A percentile compares a stretch with the other conserved stretches of the same genome.
Conservation (phyloP, 352 stramenopile genomes). For the Pythium apleroticum region DNA sequence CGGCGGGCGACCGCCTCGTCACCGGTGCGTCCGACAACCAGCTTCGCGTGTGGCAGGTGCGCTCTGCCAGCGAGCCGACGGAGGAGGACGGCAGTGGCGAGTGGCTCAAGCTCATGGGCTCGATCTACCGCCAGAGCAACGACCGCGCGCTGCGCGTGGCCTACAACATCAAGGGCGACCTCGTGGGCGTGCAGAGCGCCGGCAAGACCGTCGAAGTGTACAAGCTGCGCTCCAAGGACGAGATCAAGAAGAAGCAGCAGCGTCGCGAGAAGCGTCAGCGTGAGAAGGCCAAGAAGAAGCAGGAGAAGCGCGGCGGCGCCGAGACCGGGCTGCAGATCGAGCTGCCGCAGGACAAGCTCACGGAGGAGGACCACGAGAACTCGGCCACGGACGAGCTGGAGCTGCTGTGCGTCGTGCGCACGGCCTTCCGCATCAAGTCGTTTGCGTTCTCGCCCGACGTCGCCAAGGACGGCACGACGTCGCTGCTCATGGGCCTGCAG, state of each 20-base stretch:
- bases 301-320: constrained; percentile 31
- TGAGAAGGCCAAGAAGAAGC: constrained; percentile 87
- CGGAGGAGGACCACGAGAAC: constrained; percentile 61
- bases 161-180: constrained; percentile 56
- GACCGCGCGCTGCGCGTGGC: constrained; percentile 66
- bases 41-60: constrained; percentile 70
- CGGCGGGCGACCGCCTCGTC: constrained; percentile 58
- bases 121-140: constrained; percentile 73
- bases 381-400: constrained; percentile 84
- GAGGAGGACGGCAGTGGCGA: constrained; percentile 28
- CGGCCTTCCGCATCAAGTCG: constrained; percentile 84
- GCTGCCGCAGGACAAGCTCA: constrained; percentile 31
- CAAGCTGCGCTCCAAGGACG: constrained; percentile 70
- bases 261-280: constrained; percentile 84
- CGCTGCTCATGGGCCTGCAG: constrained; percentile 85
- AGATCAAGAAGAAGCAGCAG: constrained; percentile 93
- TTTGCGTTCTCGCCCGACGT: constrained; percentile 85
- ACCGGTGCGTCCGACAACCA: constrained; percentile 85
- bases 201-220: constrained; percentile 93
- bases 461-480: constrained; percentile 78
- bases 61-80: constrained; percentile 12
- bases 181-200: constrained; percentile 75
- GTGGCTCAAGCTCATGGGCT: constrained; percentile 65
- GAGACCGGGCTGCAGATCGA: constrained; percentile 22
- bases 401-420: constrained; percentile 82